Conservation (phyloP, 106 monocot genomes). For the Platanthera zijinensis region DNA sequence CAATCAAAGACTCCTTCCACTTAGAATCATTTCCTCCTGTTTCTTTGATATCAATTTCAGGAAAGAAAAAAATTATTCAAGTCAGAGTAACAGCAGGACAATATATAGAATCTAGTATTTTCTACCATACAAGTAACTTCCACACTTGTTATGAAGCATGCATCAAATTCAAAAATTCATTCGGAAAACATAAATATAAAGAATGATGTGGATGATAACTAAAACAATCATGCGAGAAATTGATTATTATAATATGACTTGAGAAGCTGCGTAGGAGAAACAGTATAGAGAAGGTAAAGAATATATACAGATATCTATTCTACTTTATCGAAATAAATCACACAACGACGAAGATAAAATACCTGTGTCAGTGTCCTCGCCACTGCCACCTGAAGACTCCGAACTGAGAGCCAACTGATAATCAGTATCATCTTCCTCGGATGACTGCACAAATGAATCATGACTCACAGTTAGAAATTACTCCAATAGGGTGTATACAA, state of each 20-base stretch:
- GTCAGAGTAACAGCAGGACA: neutral
- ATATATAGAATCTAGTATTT: neutral
- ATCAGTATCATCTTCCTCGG: conserved; percentile 38
- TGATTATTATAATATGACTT: neutral
- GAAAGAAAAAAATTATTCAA: neutral
- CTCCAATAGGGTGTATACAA: neutral
- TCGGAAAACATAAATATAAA: neutral
- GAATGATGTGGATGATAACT: neutral
- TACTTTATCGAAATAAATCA: neutral
- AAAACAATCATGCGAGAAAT: neutral
- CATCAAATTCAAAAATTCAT: neutral
- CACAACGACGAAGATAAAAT: neutral
- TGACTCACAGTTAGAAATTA: neutral
- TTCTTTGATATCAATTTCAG: conserved; percentile 15
- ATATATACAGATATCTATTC: neutral
- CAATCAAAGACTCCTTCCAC: conserved; percentile 83
- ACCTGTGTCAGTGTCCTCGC: conserved; percentile 22
- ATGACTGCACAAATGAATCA: conserved; percentile 22
- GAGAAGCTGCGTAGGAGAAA: neutral
- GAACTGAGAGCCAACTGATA: conserved; percentile 33
- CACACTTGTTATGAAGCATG: neutral
- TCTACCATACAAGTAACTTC: neutral
- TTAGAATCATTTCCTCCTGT: conserved; percentile 50
- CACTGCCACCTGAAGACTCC: conserved; percentile 41
- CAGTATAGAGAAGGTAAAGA: neutral